phyloP scores from a whole-genome alignment of 768 basidiomycete genomes.

The Gelatoporia subvermispora region DNA sequence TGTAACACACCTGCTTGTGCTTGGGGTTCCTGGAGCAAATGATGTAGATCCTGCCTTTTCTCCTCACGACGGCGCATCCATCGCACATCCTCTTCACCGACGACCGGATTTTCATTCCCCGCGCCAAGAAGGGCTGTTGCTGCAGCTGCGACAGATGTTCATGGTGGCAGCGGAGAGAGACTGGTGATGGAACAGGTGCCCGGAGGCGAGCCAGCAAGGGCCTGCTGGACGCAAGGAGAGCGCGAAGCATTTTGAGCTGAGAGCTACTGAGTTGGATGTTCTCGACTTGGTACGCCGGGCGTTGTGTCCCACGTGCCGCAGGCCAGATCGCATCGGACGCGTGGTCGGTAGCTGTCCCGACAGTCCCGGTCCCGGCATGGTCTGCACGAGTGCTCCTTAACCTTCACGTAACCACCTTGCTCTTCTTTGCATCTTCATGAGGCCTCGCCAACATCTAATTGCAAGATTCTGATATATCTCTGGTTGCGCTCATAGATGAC shows the following conservation, averaged over 20 bases:
- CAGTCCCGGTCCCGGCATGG: too few species aligned
- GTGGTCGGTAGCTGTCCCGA: too few species aligned
- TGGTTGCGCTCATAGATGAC: constrained; percentile 3
- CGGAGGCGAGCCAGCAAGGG: constrained; percentile 54
- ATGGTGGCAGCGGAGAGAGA: constrained; percentile 25
- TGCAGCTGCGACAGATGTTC: constrained; percentile 17
- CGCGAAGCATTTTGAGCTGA: constrained; percentile 49
- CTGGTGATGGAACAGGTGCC: constrained; percentile 20
- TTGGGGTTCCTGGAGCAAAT: constrained; percentile 93
- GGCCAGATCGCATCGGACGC: too few species aligned
- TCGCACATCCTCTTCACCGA: constrained; percentile 95
- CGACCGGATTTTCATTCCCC: constrained; percentile 95
- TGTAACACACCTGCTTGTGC: constrained; percentile 81
- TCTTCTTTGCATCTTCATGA: too few species aligned
- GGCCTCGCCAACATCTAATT: too few species aligned
- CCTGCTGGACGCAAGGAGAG: constrained; percentile 57
- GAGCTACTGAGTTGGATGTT: too few species aligned
- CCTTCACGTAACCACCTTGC: too few species aligned
- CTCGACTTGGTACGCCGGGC: too few species aligned
- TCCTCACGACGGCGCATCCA: constrained; percentile 81
- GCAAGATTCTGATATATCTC: too few species aligned
- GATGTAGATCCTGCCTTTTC: constrained; percentile 90
- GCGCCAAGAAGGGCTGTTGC: constrained; percentile 35
- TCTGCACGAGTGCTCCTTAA: too few species aligned
- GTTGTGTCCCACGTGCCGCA: too few species aligned